Percentiles rank a stretch among this genome's conserved stretches.
Conservation (phyloP, 1,139 yeast genomes). For the Dujonia santamariae region DNA sequence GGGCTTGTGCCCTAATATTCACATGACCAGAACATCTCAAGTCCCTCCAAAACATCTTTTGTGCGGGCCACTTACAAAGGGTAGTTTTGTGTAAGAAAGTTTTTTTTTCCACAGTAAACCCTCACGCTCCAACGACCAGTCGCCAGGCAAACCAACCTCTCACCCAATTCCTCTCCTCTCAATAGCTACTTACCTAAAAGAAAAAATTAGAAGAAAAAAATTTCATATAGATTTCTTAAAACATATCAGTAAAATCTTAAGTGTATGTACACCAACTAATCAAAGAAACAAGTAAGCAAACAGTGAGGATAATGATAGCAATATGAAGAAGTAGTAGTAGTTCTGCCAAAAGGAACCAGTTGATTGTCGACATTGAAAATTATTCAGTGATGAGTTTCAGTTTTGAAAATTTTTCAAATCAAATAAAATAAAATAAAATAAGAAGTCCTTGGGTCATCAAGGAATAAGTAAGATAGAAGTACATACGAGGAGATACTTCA, state of each 20-base stretch:
- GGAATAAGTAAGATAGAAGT: no score
- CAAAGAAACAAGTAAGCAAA: no score
- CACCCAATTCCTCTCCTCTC: background rate
- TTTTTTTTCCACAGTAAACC: background rate
- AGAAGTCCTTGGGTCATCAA: no score
- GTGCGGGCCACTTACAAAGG: background rate
- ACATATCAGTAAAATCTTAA: constrained; percentile 12
- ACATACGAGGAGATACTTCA: no score
- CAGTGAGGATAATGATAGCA: no score
- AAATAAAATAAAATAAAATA: no score
- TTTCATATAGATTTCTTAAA: constrained; percentile 10
- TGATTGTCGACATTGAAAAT: no score
- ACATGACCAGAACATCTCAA: background rate
- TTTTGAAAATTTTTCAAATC: no score
- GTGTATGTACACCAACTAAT: constrained; percentile 13
- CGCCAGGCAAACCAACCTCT: background rate
- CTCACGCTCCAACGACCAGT: constrained; percentile 1
- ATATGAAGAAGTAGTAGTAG: no score
- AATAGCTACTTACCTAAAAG: constrained; percentile 1
- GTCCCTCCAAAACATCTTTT: background rate
- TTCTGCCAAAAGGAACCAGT: no score
- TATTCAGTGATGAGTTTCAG: no score
- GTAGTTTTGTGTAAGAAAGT: background rate
- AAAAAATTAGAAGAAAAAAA: constrained; percentile 11
- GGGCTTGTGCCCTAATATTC: background rate